phyloP scores from a whole-genome alignment of 169 alveolate species.

The Plasmodium berghei region DNA sequence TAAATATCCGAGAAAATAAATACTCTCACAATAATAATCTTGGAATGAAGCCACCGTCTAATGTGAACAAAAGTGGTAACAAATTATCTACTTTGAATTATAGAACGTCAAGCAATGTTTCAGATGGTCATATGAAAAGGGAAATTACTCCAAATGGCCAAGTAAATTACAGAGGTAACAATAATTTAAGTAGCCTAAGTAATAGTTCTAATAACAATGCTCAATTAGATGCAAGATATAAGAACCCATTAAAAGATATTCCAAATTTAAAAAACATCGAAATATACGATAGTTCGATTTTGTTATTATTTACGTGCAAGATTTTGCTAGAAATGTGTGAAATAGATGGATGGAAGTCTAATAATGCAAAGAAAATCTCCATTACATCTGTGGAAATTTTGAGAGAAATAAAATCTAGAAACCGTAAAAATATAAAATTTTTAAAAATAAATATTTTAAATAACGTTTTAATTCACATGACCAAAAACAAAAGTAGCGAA shows the following conservation, averaged over 20 bases:
- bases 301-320: conserved; percentile 43
- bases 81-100: conserved; percentile 15
- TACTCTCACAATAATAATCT: no score
- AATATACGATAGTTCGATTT: conserved; percentile 32
- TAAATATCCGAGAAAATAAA: no score
- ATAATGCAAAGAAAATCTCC: conserved; percentile 23
- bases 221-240: no score
- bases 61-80: conserved; percentile 22
- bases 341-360: background rate
- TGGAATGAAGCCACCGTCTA: background rate
- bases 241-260: conserved; percentile 31
- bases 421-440: conserved; percentile 54
- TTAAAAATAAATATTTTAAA: conserved; percentile 57
- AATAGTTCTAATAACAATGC: no score
- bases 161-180: background rate
- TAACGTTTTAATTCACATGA: conserved; percentile 29
- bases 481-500: conserved; percentile 4
- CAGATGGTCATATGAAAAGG: background rate
- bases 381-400: conserved; percentile 55
- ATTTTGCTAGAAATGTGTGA: conserved; percentile 17
- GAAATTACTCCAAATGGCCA: no score
- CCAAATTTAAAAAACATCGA: conserved; percentile 20
- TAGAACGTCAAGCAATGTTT: conserved; percentile 4
- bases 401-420: conserved; percentile 54
- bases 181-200: conserved; percentile 11